Evolutionary conservation across 345 rosid genomes (phyloP).

Genomic region (Arabidopsis arenosa): DNA sequence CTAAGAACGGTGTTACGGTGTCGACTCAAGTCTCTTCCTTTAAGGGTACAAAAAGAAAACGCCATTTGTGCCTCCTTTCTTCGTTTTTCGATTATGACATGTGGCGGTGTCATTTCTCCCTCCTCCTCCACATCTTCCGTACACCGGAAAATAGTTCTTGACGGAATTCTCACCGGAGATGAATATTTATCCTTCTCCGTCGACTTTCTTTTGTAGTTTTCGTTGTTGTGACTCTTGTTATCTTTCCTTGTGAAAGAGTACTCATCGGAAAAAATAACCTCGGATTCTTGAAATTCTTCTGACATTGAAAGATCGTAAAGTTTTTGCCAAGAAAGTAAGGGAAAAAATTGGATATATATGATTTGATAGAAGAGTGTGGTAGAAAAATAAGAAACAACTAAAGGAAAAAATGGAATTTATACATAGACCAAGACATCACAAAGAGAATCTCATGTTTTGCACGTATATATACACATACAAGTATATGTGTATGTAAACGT

Average conservation of each 20-base stretch:
- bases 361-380: conserved; percentile 19
- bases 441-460: conserved; percentile 42
- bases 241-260: conserved; percentile 4
- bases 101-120: conserved; percentile 59
- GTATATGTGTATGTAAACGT: not conserved
- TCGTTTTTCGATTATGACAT: conserved; percentile 57
- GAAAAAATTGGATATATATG: conserved; percentile 24
- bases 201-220: conserved; percentile 12
- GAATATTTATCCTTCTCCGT: conserved; percentile 42
- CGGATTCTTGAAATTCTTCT: conserved; percentile 68
- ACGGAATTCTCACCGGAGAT: conserved; percentile 47
- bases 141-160: conserved; percentile 40
- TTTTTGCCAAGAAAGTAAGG: conserved; percentile 5
- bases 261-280: conserved; percentile 52
- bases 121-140: conserved; percentile 33
- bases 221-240: conserved; percentile 1
- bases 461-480: conserved; percentile 22
- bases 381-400: conserved; percentile 29
- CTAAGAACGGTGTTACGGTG: conserved; percentile 81
- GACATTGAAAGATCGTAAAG: conserved; percentile 43
- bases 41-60: conserved; percentile 73
- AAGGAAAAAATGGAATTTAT: conserved; percentile 22
- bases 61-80: conserved; percentile 69
- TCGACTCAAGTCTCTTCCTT: conserved; percentile 78
- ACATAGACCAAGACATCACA: conserved; percentile 41